A percentile compares a stretch with the other conserved stretches of the same genome.
These are phyloP conservation scores for Microbotryomycetes sp. DNA, from an alignment of 1,284 basidiomycete genomes.

Conservation along the genomic window DNA sequence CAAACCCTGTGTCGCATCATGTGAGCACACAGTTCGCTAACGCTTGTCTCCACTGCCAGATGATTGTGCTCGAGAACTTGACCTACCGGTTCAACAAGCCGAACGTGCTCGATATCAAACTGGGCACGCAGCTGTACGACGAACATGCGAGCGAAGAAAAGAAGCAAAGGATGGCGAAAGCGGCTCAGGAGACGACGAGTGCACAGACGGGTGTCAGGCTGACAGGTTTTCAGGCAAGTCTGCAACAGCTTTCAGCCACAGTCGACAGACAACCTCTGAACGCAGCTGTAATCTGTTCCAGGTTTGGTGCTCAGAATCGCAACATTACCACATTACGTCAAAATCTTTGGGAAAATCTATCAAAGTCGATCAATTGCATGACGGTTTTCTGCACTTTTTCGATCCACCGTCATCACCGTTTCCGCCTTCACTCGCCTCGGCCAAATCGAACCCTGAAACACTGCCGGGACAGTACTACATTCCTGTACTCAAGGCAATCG, in stretches of 20 bases:
- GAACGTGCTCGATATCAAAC: slow-evolving; percentile 83
- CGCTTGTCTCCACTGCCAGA: slow-evolving; percentile 42
- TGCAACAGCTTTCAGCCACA: too few species aligned
- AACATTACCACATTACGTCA: slow-evolving; percentile 54
- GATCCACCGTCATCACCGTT: slow-evolving; percentile 45
- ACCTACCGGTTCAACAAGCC: slow-evolving; percentile 65
- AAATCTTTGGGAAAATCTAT: slow-evolving; percentile 78
- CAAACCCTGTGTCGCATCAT: neutral
- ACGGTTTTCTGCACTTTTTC: slow-evolving; percentile 72
- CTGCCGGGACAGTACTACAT: slow-evolving; percentile 55
- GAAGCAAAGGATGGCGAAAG: slow-evolving; percentile 64
- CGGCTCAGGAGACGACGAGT: slow-evolving; percentile 60
- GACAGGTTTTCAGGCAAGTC: slow-evolving; percentile 78
- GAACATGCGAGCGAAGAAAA: slow-evolving; percentile 66
- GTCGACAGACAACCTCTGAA: neutral
- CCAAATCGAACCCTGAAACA: slow-evolving; percentile 39
- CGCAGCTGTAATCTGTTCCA: too few species aligned
- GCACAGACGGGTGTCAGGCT: slow-evolving; percentile 67
- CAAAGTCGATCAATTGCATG: slow-evolving; percentile 56
- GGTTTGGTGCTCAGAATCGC: slow-evolving; percentile 63
- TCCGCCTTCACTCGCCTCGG: slow-evolving; percentile 10
- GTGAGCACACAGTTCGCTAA: neutral
- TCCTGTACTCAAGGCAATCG: slow-evolving; percentile 55
- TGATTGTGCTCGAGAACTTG: slow-evolving; percentile 79
- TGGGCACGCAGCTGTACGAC: slow-evolving; percentile 72